Base-by-base conservation (phyloP, 164 flowering plant genomes). In the Chimonanthus praecox region DNA sequence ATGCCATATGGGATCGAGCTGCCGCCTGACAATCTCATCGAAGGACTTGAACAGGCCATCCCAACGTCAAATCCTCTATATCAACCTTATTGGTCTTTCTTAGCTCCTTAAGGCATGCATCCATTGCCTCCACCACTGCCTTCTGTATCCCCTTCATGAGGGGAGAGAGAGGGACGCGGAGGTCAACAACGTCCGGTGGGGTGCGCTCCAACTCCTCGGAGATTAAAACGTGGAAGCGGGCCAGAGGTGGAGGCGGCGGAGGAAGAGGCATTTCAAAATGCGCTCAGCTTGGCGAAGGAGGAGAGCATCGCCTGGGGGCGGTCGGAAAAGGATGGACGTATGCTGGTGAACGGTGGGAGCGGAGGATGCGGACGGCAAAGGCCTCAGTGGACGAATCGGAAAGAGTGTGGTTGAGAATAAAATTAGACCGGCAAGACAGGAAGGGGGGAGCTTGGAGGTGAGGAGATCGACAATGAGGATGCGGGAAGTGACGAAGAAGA, bases 1-100 rank as follows among this genome's bases (percentile, higher is more conserved):
- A 81, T 96, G 98, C 98, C 98, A 96, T 72, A 96, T 96, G 1
- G 99, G 99, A 77, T 96, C 97, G 82, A 96, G 83, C 78, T 96
- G 99, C 76, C 89, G 74, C 84, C 92, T 82, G 77, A 94, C 87
- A 75, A 96, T 92, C 90, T 96, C 99, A 84, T 96, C 98, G 75
- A 96, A 96, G 3, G 97, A 92, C 85, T 92, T 96, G 70, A 94
- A 96, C 84, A 94, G 81, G 16, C 97, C 94, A 72, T 89, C 94
- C 99, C 69, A 96, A 95, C 0, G 97, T 96, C 80, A 96, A 78
- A 78, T 96, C 98, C 78, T 96, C 99, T 47, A 96, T 97, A 78
- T 96, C 98, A 18, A 96, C 98, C 87, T 96, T 94, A 77, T 96
- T 94, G 0, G 95, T 91, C 88, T 90, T 96, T 84, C 89, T 88